A percentile compares a stretch with the other conserved stretches of the same genome.
phyloP scores from a whole-genome alignment of 208 protist genomes.

The Crithidia sp. region DNA sequence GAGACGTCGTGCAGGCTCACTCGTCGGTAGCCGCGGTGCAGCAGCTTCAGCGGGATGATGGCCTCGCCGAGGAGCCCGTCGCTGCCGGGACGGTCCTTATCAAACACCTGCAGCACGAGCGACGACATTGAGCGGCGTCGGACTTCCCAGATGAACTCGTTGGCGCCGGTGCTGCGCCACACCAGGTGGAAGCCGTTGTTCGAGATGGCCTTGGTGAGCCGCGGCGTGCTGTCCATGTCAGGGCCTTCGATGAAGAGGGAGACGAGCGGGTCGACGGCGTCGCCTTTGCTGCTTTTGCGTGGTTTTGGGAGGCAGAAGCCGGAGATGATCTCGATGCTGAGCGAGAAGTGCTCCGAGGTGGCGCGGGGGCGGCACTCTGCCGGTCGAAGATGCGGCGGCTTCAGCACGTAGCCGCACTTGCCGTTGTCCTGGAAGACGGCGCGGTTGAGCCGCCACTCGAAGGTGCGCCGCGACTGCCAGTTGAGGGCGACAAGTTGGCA shows the following conservation, averaged over 20 bases:
- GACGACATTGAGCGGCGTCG: conserved; percentile 38
- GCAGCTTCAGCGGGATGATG: conserved; percentile 46
- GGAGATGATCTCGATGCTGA: conserved; percentile 56
- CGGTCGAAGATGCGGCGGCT: conserved; percentile 71
- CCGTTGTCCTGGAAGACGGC: conserved; percentile 93
- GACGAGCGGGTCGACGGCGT: conserved; percentile 58
- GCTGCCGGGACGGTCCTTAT: conserved; percentile 42
- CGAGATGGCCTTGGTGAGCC: conserved; percentile 38
- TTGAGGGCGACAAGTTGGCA: conserved; percentile 93
- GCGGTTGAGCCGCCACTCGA: conserved; percentile 74
- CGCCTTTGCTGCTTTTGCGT: conserved; percentile 29
- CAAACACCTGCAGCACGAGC: conserved; percentile 56
- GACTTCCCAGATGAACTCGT: conserved; percentile 50
- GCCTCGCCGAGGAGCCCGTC: conserved; percentile 45
- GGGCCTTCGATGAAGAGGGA: conserved; percentile 45
- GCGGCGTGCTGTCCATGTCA: conserved; percentile 17
- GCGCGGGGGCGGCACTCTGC: background rate
- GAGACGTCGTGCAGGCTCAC: conserved; percentile 45
- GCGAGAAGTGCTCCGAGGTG: conserved; percentile 13
- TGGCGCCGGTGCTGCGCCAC: conserved; percentile 47
- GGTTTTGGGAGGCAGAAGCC: conserved; percentile 60
- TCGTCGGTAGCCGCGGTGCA: conserved; percentile 48
- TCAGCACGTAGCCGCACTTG: conserved; percentile 93
- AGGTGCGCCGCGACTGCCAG: conserved; percentile 76
- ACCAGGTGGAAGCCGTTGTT: conserved; percentile 73